phyloP scores from a whole-genome alignment of 257 asterid genomes.

The Capsicum rhomboideum region DNA sequence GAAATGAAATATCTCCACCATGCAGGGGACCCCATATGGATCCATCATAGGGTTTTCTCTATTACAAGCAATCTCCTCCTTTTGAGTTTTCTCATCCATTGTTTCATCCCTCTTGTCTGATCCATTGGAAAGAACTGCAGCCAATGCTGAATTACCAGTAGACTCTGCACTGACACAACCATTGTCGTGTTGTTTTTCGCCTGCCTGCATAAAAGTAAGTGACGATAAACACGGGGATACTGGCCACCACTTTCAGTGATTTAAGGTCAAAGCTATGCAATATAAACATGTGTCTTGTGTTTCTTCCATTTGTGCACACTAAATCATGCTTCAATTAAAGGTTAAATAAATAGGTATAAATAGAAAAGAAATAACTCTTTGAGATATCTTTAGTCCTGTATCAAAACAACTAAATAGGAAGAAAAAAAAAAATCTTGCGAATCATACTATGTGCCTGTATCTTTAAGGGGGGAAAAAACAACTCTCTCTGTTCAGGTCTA shows the following conservation, averaged over 20 bases:
- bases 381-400: neutral
- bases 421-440: neutral
- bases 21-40: conserved; percentile 79
- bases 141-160: conserved; percentile 12
- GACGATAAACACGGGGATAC: neutral
- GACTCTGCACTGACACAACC: conserved; percentile 27
- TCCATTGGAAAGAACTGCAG: conserved; percentile 8
- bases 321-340: neutral
- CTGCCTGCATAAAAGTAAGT: conserved; percentile 28
- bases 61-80: conserved; percentile 23
- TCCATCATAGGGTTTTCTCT: conserved; percentile 44
- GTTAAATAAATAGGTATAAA: neutral
- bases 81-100: conserved; percentile 9
- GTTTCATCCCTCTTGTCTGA: conserved; percentile 11
- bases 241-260: neutral
- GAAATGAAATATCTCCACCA: conserved; percentile 84
- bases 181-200: conserved; percentile 27
- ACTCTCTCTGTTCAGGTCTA: neutral
- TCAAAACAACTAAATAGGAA: neutral
- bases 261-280: neutral
- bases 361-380: neutral
- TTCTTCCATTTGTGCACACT: neutral
- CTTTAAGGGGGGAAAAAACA: neutral
- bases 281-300: neutral
- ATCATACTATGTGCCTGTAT: neutral